Evolutionary conservation across 2,329 filamentous ascomycete genomes (phyloP).

Genomic region (Dryadomyces quercivorus): DNA sequence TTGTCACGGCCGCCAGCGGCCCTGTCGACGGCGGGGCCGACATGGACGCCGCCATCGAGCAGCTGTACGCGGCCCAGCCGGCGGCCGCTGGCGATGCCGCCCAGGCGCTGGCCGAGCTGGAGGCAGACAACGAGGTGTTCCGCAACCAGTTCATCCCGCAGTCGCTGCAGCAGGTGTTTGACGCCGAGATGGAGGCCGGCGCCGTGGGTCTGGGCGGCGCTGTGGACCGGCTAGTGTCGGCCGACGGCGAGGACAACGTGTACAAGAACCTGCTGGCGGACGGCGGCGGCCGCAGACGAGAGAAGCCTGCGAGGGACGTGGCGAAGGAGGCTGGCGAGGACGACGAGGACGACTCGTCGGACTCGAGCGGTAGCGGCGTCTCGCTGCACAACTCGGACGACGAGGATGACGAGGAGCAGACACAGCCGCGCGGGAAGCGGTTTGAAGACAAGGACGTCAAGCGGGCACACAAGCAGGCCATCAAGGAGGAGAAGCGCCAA

Average conservation of each 20-base stretch:
- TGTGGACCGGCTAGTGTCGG: constrained; percentile 34
- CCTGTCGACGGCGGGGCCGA: constrained; percentile 39
- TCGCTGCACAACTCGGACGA: constrained; percentile 24
- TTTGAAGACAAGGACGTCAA: constrained; percentile 65
- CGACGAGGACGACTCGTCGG: constrained; percentile 15
- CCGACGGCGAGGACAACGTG: constrained; percentile 34
- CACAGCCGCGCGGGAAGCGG: constrained; percentile 9
- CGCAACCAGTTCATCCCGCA: constrained; percentile 94
- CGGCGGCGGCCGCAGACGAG: constrained; percentile 14
- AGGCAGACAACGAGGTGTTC: constrained; percentile 85
- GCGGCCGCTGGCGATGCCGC: constrained; percentile 19
- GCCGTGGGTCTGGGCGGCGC: constrained; percentile 29
- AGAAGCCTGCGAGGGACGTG: constrained; percentile 13
- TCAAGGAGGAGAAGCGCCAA: constrained; percentile 93
- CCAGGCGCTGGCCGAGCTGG: constrained; percentile 38
- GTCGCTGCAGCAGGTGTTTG: constrained; percentile 90
- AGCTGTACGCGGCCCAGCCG: constrained; percentile 42
- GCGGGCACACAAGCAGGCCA: constrained; percentile 72
- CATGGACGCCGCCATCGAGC: constrained; percentile 51
- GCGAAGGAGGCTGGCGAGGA: constrained; percentile 16
- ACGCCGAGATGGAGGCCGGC: constrained; percentile 67
- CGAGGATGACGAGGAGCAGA: constrained; percentile 17
- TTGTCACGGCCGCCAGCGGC: constrained; percentile 43
- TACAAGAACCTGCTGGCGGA: constrained; percentile 74
- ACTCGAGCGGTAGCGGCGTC: constrained; percentile 36